Evolutionary conservation across 208 protist species (phyloP).

Genomic region (Phytomonas serpens): DNA sequence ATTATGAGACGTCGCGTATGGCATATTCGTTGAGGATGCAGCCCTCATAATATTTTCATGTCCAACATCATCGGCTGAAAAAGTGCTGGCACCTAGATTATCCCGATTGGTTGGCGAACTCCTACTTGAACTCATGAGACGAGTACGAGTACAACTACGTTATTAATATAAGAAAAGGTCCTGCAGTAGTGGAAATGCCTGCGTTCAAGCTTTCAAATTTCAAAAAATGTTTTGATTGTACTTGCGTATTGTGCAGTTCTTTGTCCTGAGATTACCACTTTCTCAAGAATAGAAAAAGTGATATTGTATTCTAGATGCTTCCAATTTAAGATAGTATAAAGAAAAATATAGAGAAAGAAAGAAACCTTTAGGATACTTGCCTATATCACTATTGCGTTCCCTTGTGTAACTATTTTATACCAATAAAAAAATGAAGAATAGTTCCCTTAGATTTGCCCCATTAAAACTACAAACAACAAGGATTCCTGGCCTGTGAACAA

Average conservation of each 20-base stretch:
- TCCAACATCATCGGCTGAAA: neutral
- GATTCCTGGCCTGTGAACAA: neutral
- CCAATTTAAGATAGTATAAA: neutral
- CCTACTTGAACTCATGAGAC: neutral
- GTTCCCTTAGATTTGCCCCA: neutral
- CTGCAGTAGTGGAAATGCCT: neutral
- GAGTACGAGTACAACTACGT: neutral
- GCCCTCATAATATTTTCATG: neutral
- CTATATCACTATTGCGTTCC: slow-evolving; percentile 8
- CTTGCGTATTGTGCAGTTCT: neutral
- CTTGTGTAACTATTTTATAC: neutral
- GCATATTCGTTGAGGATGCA: neutral
- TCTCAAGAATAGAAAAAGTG: neutral
- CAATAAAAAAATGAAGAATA: slow-evolving; percentile 14
- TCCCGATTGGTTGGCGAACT: neutral
- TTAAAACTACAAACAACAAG: neutral
- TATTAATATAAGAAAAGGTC: neutral
- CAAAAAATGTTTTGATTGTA: neutral
- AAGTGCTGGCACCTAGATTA: neutral
- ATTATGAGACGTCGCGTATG: neutral
- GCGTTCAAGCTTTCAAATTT: neutral
- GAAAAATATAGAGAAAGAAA: slow-evolving; percentile 12
- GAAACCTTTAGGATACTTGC: slow-evolving; percentile 7
- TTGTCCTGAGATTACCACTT: neutral
- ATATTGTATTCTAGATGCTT: neutral